Evolutionary conservation across 768 basidiomycete genomes (phyloP), one percentile per base, ranked within the genome.

Genomic region (Erythrobasidium yunnanense): DNA sequence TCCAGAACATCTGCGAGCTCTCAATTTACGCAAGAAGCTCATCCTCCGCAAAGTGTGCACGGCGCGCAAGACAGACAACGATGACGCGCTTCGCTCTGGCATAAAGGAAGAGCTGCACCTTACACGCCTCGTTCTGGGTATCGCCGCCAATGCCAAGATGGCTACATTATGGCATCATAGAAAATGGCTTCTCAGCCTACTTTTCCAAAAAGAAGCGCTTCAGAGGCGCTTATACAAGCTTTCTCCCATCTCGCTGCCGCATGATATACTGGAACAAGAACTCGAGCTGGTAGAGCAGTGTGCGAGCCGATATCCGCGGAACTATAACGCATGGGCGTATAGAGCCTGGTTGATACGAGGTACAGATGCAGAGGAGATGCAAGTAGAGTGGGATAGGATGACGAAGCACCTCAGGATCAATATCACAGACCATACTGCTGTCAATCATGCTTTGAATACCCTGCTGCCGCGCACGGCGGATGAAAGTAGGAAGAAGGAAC

Each of bases 321-420:
- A 66, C 23, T 66, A 46, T 25, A 45, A 42, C 45, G 52, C 65
- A 29, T 66, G 65, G 65, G 4, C 53, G 15, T 56, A 66, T 32
- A 27, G 65, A 5, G n/a, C n/a, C n/a, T 66, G 65, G 65, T 20
- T 66, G 13, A n/a, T 66, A 7, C 29, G 20, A 32, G 49, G 60
- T 65, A 8, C 5, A n/a, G 6, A 11, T 22, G 52, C 47, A 25
- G n/a, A 4, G 35, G 30, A 32, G 53, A 25, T 23, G 53, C 5
- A 29, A 4, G 30, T 35, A 32, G 27, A 5, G 32, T 2, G 32
- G 4, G 20, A 25, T 18, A 25, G 17, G 63, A 53, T 13, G 30
- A 52, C 29, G 25, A 52, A 3, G 7, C 2, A 1, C n/a, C 47
- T n/a, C 22, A 46, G 38, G 29, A 22, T 17, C 53, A 46, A 47